Evolutionary conservation across 2,329 filamentous ascomycete genomes (phyloP), one percentile per base, ranked within the genome.

Genomic region (Aspergillus uvarum): DNA sequence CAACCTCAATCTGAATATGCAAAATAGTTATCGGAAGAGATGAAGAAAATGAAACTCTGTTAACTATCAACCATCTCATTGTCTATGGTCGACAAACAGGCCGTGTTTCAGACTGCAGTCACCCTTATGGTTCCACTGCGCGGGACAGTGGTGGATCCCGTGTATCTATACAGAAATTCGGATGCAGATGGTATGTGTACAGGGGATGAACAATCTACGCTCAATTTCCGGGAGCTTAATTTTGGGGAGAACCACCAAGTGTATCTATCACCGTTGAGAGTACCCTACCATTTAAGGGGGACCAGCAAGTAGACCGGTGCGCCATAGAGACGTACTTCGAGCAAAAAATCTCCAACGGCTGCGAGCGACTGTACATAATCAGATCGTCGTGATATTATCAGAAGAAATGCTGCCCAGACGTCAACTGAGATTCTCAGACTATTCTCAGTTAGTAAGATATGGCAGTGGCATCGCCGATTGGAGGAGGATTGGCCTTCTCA

Each of bases 371-470:
- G 16, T 5, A 3, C 7, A 42, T 42, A n/a, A n/a, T 16, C 16
- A 4, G 53, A 55, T 35, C 26, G 32, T 55, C 53, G 44, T n/a
- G 53, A 55, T 55, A 47, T 35, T 26, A 26, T 53, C 11, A 29
- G 14, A 12, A 6, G 42, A 4, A 22, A 16, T 16, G 53, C 29
- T 32, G 26, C 48, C 31, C 19, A 32, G 21, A 47, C 26, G 42
- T 32, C 42, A 31, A 55, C 19, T 42, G 26, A n/a, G 4, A 14
- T 22, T n/a, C 22, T 52, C 32, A 38, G 49, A 22, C 8, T 24
- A 4, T 12, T 14, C 12, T 29, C 12, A 50, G 3, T 49, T 14
- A 24, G 4, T 29, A 7, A 24, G 26, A 19, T 14, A 47, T 14
- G n/a, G 8, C 12, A 29, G 38, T 32, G n/a, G 24, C 14, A 26